These are phyloP conservation scores for Rhodotorula paludigena DNA, from an alignment of 768 basidiomycete genomes.

Conservation along the genomic window DNA sequence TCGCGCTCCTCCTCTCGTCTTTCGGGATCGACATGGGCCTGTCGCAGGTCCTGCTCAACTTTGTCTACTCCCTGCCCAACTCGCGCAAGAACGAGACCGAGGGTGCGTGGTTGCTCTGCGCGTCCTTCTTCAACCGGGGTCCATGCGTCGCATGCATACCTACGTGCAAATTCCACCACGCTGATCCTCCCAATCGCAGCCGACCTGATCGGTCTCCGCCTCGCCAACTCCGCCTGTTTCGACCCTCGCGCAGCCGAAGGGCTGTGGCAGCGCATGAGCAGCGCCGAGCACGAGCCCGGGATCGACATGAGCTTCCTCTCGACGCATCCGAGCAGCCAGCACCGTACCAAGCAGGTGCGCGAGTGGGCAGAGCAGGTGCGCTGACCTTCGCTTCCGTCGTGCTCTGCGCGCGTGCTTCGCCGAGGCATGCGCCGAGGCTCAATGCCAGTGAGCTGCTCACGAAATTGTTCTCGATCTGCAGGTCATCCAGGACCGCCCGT, in stretches of 20 bases:
- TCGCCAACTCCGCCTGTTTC: conserved; percentile 80
- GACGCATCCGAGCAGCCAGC: conserved; percentile 74
- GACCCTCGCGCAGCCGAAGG: conserved; percentile 73
- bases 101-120: conserved; percentile 50
- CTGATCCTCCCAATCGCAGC: conserved; percentile 52
- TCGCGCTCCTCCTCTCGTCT: conserved; percentile 10
- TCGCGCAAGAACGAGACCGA: conserved; percentile 75
- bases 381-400: too few relatives aligned
- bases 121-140: background rate
- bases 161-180: too few relatives aligned
- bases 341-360: conserved; percentile 56
- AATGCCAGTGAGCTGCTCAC: too few relatives aligned
- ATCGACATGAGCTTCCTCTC: conserved; percentile 58
- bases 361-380: conserved; percentile 37
- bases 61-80: conserved; percentile 59
- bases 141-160: background rate
- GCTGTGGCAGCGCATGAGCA: conserved; percentile 65
- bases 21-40: conserved; percentile 35
- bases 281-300: conserved; percentile 53
- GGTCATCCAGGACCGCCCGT: conserved; percentile 23
- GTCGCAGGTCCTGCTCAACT: conserved; percentile 14
- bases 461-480: background rate
- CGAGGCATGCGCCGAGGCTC: too few relatives aligned
- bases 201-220: conserved; percentile 73
- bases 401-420: background rate